Evolutionary conservation across 2,329 filamentous ascomycete species (phyloP), one percentile per base, ranked within the genome.

Genomic region (Alternaria ventricosa): DNA sequence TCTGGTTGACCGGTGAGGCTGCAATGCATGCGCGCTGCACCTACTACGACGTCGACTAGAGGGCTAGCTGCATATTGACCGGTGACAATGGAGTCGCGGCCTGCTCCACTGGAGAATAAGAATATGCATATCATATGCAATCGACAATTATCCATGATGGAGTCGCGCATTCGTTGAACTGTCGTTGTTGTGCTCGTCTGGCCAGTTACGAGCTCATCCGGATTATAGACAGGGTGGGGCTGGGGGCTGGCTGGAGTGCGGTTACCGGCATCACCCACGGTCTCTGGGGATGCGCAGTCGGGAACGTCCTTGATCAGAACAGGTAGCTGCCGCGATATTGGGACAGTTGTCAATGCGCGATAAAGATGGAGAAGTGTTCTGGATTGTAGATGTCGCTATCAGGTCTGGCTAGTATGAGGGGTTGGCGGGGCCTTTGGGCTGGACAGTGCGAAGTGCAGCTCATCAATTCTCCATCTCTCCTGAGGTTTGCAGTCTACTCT

Each of bases 1-100:
- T 59, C 49, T 61, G 59, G 60, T 60, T 61, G 60, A 70, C 71
- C 72, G 70, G 71, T 74, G 70, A 73, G 71, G 72, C 71, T 74
- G 68, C 70, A 61, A 69, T 65, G 69, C 71, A 65, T 70, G 65
- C 51, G 47, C 27, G 61, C 55, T 65, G 59, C 62, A 64, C 44
- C 56, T 47, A 20, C 22, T 41, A 45, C 60, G 47, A 57, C 47
- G 58, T 60, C 51, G 65, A 64, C 63, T 55, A 60, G 57, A 44
- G 50, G 61, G 64, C 20, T 65, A 64, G 57, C 51, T 57, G 57
- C 54, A 62, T 51, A 15, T 41, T 28, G 49, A 66, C 67, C 67
- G 63, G 67, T 73, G 61, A 64, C 64, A 54, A 63, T 23, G 55
- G 55, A 60, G 69, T 69, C 71, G 71, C 71, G 71, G 73, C 69